phyloP scores from a whole-genome alignment of 306 rosid genomes.

The Alnus glutinosa region DNA sequence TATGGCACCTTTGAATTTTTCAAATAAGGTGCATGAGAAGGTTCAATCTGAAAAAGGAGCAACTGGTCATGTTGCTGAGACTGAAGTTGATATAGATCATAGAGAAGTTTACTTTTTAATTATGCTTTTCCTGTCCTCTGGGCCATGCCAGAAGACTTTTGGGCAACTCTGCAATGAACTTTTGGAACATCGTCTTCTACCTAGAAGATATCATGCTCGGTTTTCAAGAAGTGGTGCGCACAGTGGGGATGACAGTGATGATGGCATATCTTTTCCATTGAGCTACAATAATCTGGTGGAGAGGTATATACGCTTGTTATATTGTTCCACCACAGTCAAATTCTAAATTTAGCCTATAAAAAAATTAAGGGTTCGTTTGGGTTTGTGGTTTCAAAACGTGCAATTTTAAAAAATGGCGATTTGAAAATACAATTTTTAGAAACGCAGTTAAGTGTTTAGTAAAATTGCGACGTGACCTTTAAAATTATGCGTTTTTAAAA shows the following conservation, averaged over 20 bases:
- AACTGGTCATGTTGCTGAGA: conserved; percentile 35
- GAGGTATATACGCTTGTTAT: conserved; percentile 49
- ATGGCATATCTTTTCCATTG: conserved; percentile 72
- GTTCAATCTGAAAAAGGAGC: conserved; percentile 33
- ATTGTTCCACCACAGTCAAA: not conserved
- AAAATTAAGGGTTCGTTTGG: not conserved
- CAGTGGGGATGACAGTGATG: conserved; percentile 43
- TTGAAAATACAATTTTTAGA: too few relatives aligned
- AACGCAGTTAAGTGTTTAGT: too few relatives aligned
- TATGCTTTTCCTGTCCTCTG: conserved; percentile 74
- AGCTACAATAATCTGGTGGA: conserved; percentile 54
- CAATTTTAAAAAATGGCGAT: too few relatives aligned
- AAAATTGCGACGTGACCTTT: too few relatives aligned
- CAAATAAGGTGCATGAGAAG: conserved; percentile 53
- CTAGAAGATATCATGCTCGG: conserved; percentile 93
- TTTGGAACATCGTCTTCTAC: conserved; percentile 75
- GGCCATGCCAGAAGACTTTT: conserved; percentile 76
- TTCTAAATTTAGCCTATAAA: not conserved
- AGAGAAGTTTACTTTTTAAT: conserved; percentile 79
- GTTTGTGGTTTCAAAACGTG: too few relatives aligned
- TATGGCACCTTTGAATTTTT: conserved; percentile 48
- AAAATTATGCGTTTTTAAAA: too few relatives aligned
- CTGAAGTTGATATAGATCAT: conserved; percentile 62
- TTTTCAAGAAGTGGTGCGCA: conserved; percentile 61
- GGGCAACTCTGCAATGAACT: conserved; percentile 66